A percentile compares a stretch with the other conserved stretches of the same genome.
These are phyloP conservation scores for Calonectria henricotiae DNA, from an alignment of 2,329 filamentous ascomycete species.

Conservation along the genomic window DNA sequence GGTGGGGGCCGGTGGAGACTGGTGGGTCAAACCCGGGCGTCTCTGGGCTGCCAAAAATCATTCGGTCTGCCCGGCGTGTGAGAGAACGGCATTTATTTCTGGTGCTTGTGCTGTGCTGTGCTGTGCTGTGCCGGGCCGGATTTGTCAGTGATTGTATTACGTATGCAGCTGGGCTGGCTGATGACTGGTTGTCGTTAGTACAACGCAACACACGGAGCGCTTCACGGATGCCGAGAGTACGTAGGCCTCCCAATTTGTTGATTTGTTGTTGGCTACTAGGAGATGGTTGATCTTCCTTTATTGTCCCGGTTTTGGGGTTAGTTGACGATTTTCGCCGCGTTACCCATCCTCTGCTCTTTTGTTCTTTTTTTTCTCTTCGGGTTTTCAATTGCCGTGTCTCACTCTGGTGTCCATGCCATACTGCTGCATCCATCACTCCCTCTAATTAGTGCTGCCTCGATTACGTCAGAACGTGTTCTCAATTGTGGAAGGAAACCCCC, in stretches of 20 bases:
- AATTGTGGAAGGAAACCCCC: not conserved
- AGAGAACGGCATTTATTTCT: not conserved
- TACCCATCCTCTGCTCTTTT: not conserved
- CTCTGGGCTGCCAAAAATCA: not conserved
- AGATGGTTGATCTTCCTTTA: not conserved
- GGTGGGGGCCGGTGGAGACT: not conserved
- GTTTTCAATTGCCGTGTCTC: constrained; percentile 10
- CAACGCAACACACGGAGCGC: not conserved
- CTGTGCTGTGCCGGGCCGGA: too few relatives aligned
- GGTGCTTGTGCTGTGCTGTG: too few relatives aligned
- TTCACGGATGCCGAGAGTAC: not conserved
- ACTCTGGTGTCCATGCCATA: not conserved
- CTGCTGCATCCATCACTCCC: not conserved
- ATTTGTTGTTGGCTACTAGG: not conserved
- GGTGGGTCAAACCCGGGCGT: not conserved
- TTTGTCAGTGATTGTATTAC: not conserved
- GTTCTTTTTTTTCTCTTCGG: too few relatives aligned
- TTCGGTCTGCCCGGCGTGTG: not conserved
- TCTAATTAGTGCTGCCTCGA: not conserved
- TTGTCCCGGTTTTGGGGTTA: not conserved
- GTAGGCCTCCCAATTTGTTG: not conserved
- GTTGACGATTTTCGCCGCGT: not conserved
- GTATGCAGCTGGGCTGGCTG: not conserved
- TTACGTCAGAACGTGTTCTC: constrained; percentile 5
- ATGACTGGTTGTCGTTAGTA: not conserved